Conservation (phyloP, 371 early-diverging fungal genomes). For the Zychaea mexicana region DNA sequence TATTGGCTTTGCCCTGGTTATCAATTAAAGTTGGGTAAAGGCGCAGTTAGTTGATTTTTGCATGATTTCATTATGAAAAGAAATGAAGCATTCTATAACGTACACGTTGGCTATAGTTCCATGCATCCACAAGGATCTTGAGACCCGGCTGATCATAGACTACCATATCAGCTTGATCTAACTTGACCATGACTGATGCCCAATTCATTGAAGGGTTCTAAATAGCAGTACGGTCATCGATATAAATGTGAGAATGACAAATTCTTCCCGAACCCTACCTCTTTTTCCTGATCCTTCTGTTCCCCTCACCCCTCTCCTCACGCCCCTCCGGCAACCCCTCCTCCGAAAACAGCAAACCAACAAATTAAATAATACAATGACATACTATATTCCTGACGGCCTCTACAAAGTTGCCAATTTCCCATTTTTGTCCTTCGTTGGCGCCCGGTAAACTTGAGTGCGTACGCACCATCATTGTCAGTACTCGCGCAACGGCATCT, state of each 20-base stretch:
- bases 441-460: constrained; percentile 29
- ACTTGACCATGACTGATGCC: constrained; percentile 55
- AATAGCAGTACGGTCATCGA: neutral
- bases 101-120: constrained; percentile 66
- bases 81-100: neutral
- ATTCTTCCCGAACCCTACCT: too few species aligned
- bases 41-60: too few species aligned
- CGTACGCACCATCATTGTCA: constrained; percentile 36
- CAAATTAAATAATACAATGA: neutral
- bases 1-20: constrained; percentile 12
- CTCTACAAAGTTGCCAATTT: constrained; percentile 35
- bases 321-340: too few species aligned
- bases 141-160: constrained; percentile 62
- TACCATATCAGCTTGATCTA: constrained; percentile 72
- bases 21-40: neutral
- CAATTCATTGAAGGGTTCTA: constrained; percentile 65
- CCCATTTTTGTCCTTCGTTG: constrained; percentile 34
- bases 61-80: too few species aligned
- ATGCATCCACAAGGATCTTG: constrained; percentile 61
- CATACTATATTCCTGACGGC: constrained; percentile 34
- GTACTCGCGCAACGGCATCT: constrained; percentile 33
- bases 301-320: too few species aligned
- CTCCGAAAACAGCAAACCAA: neutral
- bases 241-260: too few species aligned
- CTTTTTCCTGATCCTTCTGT: too few species aligned